phyloP scores from a whole-genome alignment of 1,284 basidiomycete genomes.

The Cutaneotrichosporon dermatis region DNA sequence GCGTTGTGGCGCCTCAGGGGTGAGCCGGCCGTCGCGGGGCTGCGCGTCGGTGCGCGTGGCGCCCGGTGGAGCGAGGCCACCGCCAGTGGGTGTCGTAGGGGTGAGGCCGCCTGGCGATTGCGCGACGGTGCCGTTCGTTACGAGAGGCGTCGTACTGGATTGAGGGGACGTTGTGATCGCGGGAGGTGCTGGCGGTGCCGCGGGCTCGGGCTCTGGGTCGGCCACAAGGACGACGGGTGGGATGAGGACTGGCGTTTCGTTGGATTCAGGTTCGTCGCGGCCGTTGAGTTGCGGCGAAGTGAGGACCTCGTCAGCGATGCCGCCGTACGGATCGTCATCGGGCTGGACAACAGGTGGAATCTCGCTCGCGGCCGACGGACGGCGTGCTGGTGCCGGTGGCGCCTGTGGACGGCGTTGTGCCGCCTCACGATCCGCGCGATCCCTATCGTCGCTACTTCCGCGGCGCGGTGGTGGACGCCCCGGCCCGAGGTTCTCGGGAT shows the following conservation, averaged over 20 bases:
- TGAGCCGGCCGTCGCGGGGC: conserved; percentile 1
- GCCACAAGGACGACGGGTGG: background rate
- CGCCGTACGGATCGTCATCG: conserved; percentile 8
- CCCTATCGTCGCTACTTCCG: background rate
- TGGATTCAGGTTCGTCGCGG: background rate
- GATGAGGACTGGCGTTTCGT: background rate
- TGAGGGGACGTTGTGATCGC: background rate
- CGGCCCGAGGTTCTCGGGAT: conserved; percentile 1
- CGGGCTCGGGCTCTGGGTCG: background rate
- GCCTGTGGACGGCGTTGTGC: background rate
- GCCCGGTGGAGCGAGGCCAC: conserved; percentile 1
- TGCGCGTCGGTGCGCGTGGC: background rate
- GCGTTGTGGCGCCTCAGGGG: conserved; percentile 17
- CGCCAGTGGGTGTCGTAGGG: background rate
- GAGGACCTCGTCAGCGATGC: conserved; percentile 9
- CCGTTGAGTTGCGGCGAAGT: background rate
- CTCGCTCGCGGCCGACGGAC: conserved; percentile 1
- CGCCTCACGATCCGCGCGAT: no score
- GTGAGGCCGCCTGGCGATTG: background rate
- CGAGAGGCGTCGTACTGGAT: background rate
- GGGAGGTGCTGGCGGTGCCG: background rate
- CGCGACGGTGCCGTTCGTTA: background rate
- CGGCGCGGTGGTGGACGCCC: background rate
- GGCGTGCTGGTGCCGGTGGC: background rate
- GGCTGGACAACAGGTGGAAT: background rate